Evolutionary conservation across 177 flowering plant species (phyloP), one percentile per base, ranked within the genome.

Genomic region (Telopea speciosissima): DNA sequence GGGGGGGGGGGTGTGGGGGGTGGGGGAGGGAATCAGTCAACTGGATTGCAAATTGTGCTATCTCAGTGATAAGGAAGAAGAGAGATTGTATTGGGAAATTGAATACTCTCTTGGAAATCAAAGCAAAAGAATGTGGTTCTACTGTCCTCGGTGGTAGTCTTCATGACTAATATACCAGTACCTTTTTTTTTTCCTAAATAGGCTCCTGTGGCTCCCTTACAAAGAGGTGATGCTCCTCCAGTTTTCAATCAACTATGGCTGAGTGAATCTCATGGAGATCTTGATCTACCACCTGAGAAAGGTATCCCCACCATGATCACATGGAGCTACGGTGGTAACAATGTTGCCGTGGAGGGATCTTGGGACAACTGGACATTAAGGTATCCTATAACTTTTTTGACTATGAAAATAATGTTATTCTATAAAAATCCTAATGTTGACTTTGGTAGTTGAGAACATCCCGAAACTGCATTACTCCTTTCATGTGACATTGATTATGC

Each of bases 311-410:
- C 83, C 67, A 70, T 94, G 79, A 88, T 94, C 76, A 85, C 90
- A 23, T 90, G 97, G 98, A 85, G 75, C 76, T 81, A 80, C 75
- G 97, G 93, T 56, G 97, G 98, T 70, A 83, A 80, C 78, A 84
- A 80, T 69, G 97, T 94, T 66, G 79, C 83, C 1, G 89, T 94
- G 42, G 91, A 90, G 84, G 98, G 98, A 72, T 94, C 98, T 45
- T 94, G 97, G 97, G 98, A 94, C 78, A 87, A 88, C 78, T 94
- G 96, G 94, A 80, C 73, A 69, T 81, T 89, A 68, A 86, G 97
- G 98, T 88, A 73, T 66, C 45, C 33, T 68, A 66, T 33, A 17
- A n/a, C 36, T 52, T 71, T 36, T 65, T 5, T 24, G 10, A 13
- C 0, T 49, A 11, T 49, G 17, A 8, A 44, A 49, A 49, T 49